phyloP scores from a whole-genome alignment of 2,329 filamentous ascomycete genomes.

The Ramichloridium luteum region DNA sequence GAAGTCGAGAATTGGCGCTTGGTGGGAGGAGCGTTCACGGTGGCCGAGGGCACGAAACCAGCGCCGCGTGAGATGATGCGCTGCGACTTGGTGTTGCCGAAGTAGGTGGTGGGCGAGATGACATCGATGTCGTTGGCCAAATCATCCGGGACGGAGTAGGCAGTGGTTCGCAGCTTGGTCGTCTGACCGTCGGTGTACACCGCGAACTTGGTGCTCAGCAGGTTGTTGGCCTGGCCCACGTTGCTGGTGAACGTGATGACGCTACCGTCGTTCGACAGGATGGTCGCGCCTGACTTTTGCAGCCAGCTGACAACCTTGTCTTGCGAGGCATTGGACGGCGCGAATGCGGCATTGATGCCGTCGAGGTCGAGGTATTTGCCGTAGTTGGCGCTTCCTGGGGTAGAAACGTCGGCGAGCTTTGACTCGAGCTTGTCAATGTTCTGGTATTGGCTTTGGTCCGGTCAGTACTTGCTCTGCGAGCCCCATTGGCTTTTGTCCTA shows the following conservation, averaged over 20 bases:
- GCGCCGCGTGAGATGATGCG: conserved; percentile 3
- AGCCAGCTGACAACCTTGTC: conserved; percentile 29
- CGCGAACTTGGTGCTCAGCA: conserved; percentile 30
- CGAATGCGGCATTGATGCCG: conserved; percentile 34
- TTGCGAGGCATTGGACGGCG: conserved; percentile 27
- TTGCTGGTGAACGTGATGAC: conserved; percentile 25
- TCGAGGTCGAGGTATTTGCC: conserved; percentile 37
- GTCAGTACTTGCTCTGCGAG: not conserved
- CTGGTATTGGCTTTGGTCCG: conserved; percentile 7
- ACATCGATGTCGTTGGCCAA: conserved; percentile 19
- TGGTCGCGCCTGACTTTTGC: conserved; percentile 27
- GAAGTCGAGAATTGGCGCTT: conserved; percentile 5
- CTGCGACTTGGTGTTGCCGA: conserved; percentile 26
- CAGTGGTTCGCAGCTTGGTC: conserved; percentile 28
- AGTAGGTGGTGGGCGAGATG: conserved; percentile 26
- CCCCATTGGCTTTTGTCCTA: not conserved
- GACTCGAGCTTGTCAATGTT: conserved; percentile 28
- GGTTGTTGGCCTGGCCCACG: conserved; percentile 26
- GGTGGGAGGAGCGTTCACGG: conserved; percentile 1
- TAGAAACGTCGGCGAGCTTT: conserved; percentile 31
- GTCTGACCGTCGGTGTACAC: conserved; percentile 24
- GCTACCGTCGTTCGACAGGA: conserved; percentile 28
- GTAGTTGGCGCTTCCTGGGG: conserved; percentile 35
- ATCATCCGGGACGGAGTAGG: conserved; percentile 24
- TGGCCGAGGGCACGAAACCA: not conserved